Base-by-base conservation (phyloP, 1,284 basidiomycete species). In the Termitomyces sp. region DNA sequence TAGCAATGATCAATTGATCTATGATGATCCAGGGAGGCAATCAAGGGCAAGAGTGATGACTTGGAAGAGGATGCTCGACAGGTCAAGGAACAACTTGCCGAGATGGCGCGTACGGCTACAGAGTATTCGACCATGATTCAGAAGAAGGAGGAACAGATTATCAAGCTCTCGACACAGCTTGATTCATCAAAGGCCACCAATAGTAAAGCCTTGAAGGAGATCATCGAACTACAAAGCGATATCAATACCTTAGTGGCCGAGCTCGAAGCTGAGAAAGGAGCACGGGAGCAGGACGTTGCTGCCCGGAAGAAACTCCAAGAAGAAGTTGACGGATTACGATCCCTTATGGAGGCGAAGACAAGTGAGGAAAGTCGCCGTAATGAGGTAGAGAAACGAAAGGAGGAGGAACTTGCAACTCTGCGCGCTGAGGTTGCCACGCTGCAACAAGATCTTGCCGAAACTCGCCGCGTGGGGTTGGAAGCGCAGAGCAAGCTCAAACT, bases 321-420 rank as follows among this genome's bases (percentile, higher is more conserved):
- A 45, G 93, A 97, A 68, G 76, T 97, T 12, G 95, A 98, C 65
- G 91, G 92, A 61, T 77, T 96, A 4, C 84, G 94, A 5, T 74
- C 80, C 19, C 70, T 92, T 17, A 84, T 97, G 76, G 86, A 88
- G 52, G 88, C 90, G 5, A 96, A 94, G 71, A 83, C 86, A 1
- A 88, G 85, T 19, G 94, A 97, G 67, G 94, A 94, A 65, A 87
- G 83, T 33, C 87, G 88, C 54, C 83, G 90, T 24, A 82, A 80
- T 48, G 92, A 97, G 67, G 90, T 85, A 1, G 92, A 94, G 69
- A 88, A 88, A 68, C 90, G 90, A 71, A 91, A 88, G 65, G 94
- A 96, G 62, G 80, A 85, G 43, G 95, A 98, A 68, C 81, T 97
- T 17, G 69, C 73, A 1, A 78, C 83, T 28, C 74, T 98, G 9